Evolutionary conservation across 2,329 filamentous ascomycete species (phyloP).

Genomic region (Aspergillus sp.): DNA sequence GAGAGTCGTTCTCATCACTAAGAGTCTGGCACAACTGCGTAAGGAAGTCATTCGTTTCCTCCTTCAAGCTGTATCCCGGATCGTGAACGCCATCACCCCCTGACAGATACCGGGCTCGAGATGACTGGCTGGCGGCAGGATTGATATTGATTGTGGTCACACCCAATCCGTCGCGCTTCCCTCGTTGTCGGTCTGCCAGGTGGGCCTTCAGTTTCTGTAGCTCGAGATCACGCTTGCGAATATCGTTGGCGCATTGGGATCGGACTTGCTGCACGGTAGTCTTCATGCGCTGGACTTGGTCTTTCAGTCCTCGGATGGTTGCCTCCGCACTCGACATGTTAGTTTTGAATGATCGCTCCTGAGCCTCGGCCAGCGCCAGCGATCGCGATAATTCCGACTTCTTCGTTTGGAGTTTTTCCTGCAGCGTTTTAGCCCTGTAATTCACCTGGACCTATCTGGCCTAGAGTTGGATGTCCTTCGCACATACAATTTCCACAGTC

Average conservation of each 20-base stretch:
- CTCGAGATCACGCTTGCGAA: constrained; percentile 85
- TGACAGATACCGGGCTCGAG: constrained; percentile 26
- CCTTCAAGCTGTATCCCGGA: constrained; percentile 68
- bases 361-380: constrained; percentile 62
- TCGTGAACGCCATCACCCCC: constrained; percentile 49
- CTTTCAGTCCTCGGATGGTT: constrained; percentile 73
- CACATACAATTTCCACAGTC: constrained; percentile 63
- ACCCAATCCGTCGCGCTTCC: constrained; percentile 54
- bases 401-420: constrained; percentile 56
- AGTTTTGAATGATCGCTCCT: constrained; percentile 67
- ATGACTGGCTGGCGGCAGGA: constrained; percentile 37
- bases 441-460: background rate
- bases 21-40: constrained; percentile 78
- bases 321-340: constrained; percentile 74
- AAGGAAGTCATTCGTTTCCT: constrained; percentile 89
- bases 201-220: constrained; percentile 87
- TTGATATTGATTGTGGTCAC: constrained; percentile 51
- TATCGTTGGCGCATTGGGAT: constrained; percentile 82
- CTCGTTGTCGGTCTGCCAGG: constrained; percentile 67
- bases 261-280: constrained; percentile 78
- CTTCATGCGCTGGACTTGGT: constrained; percentile 79
- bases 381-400: constrained; percentile 58
- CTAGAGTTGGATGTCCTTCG: background rate
- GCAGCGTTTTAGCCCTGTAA: constrained; percentile 15
- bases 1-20: constrained; percentile 86